Evolutionary conservation across 2,329 filamentous ascomycete species (phyloP), one percentile per base, ranked within the genome.

Genomic region (Ophiostoma quercus): DNA sequence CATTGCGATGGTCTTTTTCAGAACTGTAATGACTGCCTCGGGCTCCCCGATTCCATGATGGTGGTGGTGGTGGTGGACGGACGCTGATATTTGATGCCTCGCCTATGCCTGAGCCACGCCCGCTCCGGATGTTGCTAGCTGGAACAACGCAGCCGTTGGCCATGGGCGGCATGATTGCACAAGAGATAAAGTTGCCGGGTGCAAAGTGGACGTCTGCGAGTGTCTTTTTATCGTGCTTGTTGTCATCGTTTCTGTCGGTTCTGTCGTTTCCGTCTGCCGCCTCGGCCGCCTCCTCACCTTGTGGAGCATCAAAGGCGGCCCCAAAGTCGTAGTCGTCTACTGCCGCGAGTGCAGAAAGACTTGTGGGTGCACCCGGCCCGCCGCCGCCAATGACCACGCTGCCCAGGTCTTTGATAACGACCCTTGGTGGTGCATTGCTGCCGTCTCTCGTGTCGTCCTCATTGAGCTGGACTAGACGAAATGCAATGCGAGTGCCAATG

Each of bases 171-270:
- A 94, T 82, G 71, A 97, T 88, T 5, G 92, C 91, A 77, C 92
- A 94, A 71, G 90, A 90, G 57, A 98, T 84, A 76, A 91, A 96
- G 79, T 98, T 94, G 0, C 94, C 94, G 72, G 95, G 90, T 12
- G 97, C 90, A 76, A 97, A 96, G 29, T 90, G 86, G 43, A 87
- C 88, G 69, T 96, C 92, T 51, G 84, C 84, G 41, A 98, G 80
- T 9, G 91, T 94, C 80, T 90, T 94, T 37, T 88, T 84, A 12
- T 87, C 85, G 37, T 92, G 88, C 6, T 85, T 85, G 60, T 34
- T 12, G 14, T 29, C 29, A 25, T 14, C 32, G 29, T 37, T 32
- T 14, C 54, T 14, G 60, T 14, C 32, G 29, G 34, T 32, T 14
- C 54, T 14, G 25, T 60, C 25, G 54, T 29, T 32, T 14, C 25